Evolutionary conservation across 2,329 filamentous ascomycete genomes (phyloP), one percentile per base, ranked within the genome.

Genomic region (Pyricularia pennisetigena): DNA sequence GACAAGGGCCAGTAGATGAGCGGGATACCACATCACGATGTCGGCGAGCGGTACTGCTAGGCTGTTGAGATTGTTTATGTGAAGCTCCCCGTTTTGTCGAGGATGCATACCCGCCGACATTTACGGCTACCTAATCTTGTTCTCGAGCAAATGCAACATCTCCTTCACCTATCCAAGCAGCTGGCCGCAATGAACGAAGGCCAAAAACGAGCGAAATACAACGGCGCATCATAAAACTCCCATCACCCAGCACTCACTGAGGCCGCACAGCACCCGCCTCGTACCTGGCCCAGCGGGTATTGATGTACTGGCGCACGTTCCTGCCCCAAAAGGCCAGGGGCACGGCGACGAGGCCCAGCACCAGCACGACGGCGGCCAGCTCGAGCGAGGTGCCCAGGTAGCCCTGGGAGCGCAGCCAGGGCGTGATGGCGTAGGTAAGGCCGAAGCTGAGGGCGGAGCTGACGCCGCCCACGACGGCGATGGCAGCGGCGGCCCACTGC

Each of bases 281-380:
- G 20, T 70, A 73, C 3, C 62, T 41, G 3, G 70, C 69, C 72
- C 73, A 74, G 26, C 68, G 68, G 4, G 72, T 70, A n/a, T 72
- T 62, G 28, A 74, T 73, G 32, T 71, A 74, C 67, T 74, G 73
- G 6, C 73, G 70, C 64, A 74, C 68, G 28, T 65, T 72, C 68
- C 72, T 73, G 2, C 73, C 73, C 72, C 73, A 74, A 68, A 74
- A 74, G 1, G 73, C 73, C 1, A 74, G 61, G 1, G 73, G 73
- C 29, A 74, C 68, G 9, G 69, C 72, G 4, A 74, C 64, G 20
- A 72, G 64, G 10, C 73, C 73, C n/a, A 74, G 68, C 1, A 67
- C n/a, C 20, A 72, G 30, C 8, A 72, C 28, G 24, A 64, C 67
- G 14, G 70, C 41, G 30, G 72, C 69, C 29, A 74, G 67, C 9